Conservation (phyloP, 2,329 filamentous ascomycete genomes). For the Coleophoma crateriformis region DNA sequence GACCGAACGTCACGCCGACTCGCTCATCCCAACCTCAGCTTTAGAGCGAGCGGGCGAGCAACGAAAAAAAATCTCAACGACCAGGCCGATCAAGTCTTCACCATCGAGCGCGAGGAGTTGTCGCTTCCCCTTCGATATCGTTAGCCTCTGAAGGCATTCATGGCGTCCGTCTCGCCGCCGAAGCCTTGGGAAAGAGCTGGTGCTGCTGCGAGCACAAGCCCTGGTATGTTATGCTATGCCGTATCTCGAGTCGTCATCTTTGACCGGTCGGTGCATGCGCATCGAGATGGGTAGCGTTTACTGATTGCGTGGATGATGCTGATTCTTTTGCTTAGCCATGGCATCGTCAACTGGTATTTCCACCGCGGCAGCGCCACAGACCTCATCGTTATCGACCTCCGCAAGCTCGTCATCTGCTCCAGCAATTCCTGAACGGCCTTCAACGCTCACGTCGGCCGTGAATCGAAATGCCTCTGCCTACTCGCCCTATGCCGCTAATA, state of each 20-base stretch:
- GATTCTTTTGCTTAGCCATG: constrained; percentile 22
- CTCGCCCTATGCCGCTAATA: constrained; percentile 54
- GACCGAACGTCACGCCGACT: neutral
- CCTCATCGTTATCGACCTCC: constrained; percentile 33
- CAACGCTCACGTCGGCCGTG: constrained; percentile 70
- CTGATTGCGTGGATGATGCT: constrained; percentile 4
- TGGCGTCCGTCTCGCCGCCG: constrained; percentile 71
- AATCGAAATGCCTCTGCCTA: constrained; percentile 87
- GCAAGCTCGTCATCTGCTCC: constrained; percentile 44
- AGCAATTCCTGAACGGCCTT: constrained; percentile 74
- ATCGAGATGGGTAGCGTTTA: constrained; percentile 2
- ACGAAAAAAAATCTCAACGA: no score
- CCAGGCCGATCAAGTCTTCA: no score
- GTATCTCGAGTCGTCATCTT: no score
- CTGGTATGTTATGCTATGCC: constrained; percentile 20
- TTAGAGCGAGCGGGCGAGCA: no score
- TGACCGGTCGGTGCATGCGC: neutral
- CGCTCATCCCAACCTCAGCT: constrained; percentile 5
- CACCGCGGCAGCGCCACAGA: constrained; percentile 34
- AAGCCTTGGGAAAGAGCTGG: constrained; percentile 94
- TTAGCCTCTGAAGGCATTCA: constrained; percentile 2
- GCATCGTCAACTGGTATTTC: constrained; percentile 30
- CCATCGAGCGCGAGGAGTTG: no score
- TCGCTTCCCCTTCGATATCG: no score
- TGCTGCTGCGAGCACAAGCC: constrained; percentile 20